phyloP scores from a whole-genome alignment of 2,329 filamentous ascomycete species.

The Mariannaea elegans region DNA sequence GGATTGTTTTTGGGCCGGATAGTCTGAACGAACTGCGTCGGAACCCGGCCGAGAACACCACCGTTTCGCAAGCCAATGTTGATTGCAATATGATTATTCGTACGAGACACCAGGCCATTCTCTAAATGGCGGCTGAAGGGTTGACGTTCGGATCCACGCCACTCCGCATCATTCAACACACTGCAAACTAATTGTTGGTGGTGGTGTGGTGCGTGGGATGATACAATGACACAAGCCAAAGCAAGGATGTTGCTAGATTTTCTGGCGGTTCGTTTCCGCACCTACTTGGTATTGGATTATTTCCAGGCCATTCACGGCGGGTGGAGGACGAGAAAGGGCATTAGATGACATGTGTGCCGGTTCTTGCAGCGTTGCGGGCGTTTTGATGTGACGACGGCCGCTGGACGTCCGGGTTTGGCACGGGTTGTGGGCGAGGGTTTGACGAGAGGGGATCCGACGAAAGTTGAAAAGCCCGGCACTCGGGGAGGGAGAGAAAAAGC shows the following conservation, averaged over 20 bases:
- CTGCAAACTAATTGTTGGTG: neutral
- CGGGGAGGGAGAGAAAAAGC: neutral
- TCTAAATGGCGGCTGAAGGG: constrained; percentile 1
- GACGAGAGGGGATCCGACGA: neutral
- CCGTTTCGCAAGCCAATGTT: neutral
- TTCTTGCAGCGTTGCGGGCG: constrained; percentile 26
- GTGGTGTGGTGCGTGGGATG: constrained; percentile 22
- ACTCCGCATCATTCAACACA: constrained; percentile 9
- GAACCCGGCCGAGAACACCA: neutral
- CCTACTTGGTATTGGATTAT: constrained; percentile 8
- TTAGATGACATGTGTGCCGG: constrained; percentile 18
- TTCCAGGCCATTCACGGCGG: neutral
- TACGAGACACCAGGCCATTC: constrained; percentile 7
- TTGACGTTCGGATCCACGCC: neutral
- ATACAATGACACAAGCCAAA: neutral
- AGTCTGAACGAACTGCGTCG: neutral
- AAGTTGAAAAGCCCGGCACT: neutral
- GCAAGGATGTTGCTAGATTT: neutral
- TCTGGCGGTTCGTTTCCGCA: constrained; percentile 22
- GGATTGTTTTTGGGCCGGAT: neutral
- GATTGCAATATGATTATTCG: neutral
- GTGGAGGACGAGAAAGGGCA: neutral
- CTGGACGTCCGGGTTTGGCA: constrained; percentile 2
- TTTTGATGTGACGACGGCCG: constrained; percentile 19
- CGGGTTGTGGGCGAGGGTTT: neutral